phyloP scores from a whole-genome alignment of 2,329 filamentous ascomycete species.

The Metarhizium humberi region DNA sequence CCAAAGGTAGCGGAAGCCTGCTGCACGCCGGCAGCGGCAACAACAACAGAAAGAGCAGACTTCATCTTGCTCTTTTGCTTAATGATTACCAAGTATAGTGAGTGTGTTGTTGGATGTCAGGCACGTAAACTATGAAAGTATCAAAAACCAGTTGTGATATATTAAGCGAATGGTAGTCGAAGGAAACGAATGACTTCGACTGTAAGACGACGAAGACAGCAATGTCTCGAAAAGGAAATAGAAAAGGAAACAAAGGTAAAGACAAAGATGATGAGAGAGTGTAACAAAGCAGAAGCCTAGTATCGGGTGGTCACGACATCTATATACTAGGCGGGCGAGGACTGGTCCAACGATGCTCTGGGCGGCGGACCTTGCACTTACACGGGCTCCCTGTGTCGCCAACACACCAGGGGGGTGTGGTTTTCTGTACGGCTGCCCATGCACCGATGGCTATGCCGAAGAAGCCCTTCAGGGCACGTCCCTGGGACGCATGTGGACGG shows the following conservation, averaged over 20 bases:
- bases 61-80: slow-evolving; percentile 35
- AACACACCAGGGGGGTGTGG: neutral
- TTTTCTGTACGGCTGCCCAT: neutral
- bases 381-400: neutral
- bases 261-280: neutral
- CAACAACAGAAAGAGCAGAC: slow-evolving; percentile 37
- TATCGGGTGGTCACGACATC: neutral
- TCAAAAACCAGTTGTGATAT: slow-evolving; percentile 15
- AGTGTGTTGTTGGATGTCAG: slow-evolving; percentile 4
- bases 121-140: neutral
- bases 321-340: slow-evolving; percentile 2
- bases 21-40: slow-evolving; percentile 40
- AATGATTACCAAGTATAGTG: slow-evolving; percentile 5
- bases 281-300: neutral
- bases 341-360: neutral
- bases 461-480: neutral
- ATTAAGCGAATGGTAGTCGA: slow-evolving; percentile 24
- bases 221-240: slow-evolving; percentile 14
- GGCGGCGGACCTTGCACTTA: neutral
- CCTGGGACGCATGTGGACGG: neutral
- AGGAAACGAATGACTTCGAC: slow-evolving; percentile 51
- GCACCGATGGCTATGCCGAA: neutral
- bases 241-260: slow-evolving; percentile 5
- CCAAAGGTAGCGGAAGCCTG: slow-evolving; percentile 37
- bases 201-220: slow-evolving; percentile 2